These are phyloP conservation scores for Plasmodium fragile DNA, from an alignment of 169 alveolate species.

Conservation along the genomic window DNA sequence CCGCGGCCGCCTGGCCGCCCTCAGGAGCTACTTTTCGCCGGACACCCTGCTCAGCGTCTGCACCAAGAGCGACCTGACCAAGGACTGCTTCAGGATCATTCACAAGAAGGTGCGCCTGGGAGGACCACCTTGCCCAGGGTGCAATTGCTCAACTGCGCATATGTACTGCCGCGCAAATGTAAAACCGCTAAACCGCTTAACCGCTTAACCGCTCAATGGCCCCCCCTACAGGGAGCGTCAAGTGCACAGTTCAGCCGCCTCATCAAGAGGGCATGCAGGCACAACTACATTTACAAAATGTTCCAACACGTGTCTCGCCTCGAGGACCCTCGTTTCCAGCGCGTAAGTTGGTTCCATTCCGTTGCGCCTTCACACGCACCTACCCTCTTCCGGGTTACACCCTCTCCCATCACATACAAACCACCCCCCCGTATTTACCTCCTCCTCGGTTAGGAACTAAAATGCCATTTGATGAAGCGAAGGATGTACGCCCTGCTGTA, in stretches of 20 bases:
- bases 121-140: background rate
- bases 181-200: too few species aligned
- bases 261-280: constrained; percentile 50
- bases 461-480: constrained; percentile 12
- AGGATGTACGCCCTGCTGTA: constrained; percentile 36
- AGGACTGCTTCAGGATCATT: constrained; percentile 16
- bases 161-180: background rate
- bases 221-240: background rate
- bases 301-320: constrained; percentile 20
- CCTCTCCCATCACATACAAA: background rate
- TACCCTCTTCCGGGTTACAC: background rate
- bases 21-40: constrained; percentile 25
- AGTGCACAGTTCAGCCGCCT: background rate
- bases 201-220: too few species aligned
- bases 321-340: constrained; percentile 14
- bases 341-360: background rate
- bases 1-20: background rate
- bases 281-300: constrained; percentile 48
- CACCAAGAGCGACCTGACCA: constrained; percentile 15
- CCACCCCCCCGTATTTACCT: background rate
- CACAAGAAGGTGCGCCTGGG: background rate
- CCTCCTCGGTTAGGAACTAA: constrained; percentile 8
- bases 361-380: background rate
- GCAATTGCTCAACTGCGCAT: background rate
- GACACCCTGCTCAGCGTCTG: constrained; percentile 23